phyloP scores from a whole-genome alignment of 2,329 filamentous ascomycete species.

The Cytospora schulzeri region DNA sequence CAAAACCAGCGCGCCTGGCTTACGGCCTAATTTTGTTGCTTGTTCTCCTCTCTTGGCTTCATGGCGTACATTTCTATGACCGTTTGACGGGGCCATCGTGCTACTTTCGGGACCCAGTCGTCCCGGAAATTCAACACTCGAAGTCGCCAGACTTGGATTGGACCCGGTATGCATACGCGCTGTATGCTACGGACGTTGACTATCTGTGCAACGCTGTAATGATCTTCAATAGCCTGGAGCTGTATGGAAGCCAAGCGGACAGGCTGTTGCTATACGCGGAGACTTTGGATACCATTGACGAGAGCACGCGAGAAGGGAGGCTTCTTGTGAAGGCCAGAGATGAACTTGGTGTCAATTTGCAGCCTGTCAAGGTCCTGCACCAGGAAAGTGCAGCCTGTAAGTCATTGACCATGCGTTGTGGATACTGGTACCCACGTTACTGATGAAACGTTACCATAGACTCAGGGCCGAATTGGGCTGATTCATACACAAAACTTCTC shows the following conservation, averaged over 20 bases:
- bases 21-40: conserved; percentile 4
- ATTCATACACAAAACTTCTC: conserved; percentile 67
- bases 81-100: conserved; percentile 15
- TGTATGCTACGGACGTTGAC: conserved; percentile 12
- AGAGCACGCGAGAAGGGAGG: conserved; percentile 4
- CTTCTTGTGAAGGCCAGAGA: conserved; percentile 15
- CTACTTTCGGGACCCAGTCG: conserved; percentile 14
- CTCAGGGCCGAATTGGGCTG: conserved; percentile 51
- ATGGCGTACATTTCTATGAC: background rate
- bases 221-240: conserved; percentile 9
- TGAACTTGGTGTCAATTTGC: conserved; percentile 15
- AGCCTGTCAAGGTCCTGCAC: conserved; percentile 16
- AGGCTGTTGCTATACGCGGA: conserved; percentile 12
- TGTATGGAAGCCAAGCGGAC: conserved; percentile 12
- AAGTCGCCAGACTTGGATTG: conserved; percentile 5
- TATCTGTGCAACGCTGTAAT: conserved; percentile 17
- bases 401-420: background rate
- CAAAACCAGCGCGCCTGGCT: conserved; percentile 10
- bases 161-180: conserved; percentile 10
- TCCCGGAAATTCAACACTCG: background rate
- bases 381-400: conserved; percentile 12
- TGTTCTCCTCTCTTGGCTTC: background rate
- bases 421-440: background rate
- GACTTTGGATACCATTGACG: background rate
- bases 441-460: background rate